phyloP scores from a whole-genome alignment of 1,139 yeast species.

The Magnusiomyces tetraspermus region DNA sequence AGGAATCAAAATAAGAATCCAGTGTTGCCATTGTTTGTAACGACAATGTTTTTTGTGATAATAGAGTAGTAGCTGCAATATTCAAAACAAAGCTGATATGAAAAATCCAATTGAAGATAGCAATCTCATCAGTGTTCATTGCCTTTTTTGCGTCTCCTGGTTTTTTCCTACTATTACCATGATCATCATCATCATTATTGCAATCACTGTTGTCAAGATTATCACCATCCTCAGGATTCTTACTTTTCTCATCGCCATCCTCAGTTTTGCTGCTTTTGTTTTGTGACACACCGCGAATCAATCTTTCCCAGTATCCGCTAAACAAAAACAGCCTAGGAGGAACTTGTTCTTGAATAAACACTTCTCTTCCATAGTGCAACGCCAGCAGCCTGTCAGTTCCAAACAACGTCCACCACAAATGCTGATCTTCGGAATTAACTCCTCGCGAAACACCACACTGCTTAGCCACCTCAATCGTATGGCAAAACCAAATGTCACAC shows the following conservation, averaged over 20 bases:
- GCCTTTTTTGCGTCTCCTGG: neutral
- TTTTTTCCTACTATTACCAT: too few relatives aligned
- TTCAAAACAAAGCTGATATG: slow-evolving; percentile 14
- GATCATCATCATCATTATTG: too few relatives aligned
- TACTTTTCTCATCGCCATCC: neutral
- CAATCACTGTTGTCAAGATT: too few relatives aligned
- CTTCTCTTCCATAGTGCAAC: slow-evolving; percentile 10
- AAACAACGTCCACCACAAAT: slow-evolving; percentile 17
- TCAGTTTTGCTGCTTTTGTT: neutral
- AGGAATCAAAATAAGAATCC: slow-evolving; percentile 16
- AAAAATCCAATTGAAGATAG: neutral
- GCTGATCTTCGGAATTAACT: slow-evolving; percentile 7
- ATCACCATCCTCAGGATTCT: neutral
- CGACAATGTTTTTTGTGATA: slow-evolving; percentile 8
- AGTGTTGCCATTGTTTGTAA: slow-evolving; percentile 15
- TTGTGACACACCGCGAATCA: too few relatives aligned
- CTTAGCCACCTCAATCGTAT: slow-evolving; percentile 15
- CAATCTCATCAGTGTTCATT: neutral
- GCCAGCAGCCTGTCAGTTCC: slow-evolving; percentile 18
- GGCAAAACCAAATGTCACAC: slow-evolving; percentile 18
- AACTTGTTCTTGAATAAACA: neutral
- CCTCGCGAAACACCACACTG: slow-evolving; percentile 14
- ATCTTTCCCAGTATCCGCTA: neutral
- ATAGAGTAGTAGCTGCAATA: slow-evolving; percentile 13
- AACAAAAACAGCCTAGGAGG: neutral